Percentiles rank a stretch among this genome's conserved stretches.
Conservation (phyloP, 2,329 filamentous ascomycete genomes). For the Fusarium sp. region DNA sequence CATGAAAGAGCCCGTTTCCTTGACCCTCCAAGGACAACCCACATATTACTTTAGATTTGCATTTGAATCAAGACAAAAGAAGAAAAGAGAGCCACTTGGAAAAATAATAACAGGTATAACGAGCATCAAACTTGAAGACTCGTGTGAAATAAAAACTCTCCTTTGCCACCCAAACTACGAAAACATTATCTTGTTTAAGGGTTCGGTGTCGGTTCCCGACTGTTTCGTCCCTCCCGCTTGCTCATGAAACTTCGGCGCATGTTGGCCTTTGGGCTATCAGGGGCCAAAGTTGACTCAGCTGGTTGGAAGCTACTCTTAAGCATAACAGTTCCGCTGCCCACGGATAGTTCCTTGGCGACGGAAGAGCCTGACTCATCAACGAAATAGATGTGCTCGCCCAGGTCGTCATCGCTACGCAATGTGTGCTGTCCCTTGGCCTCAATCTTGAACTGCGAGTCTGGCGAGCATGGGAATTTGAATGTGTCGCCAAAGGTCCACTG, state of each 20-base stretch:
- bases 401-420: slow-evolving; percentile 84
- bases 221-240: slow-evolving; percentile 61
- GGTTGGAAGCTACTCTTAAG: slow-evolving; percentile 79
- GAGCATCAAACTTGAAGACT: slow-evolving; percentile 15
- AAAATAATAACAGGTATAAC: slow-evolving; percentile 20
- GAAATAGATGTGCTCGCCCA: slow-evolving; percentile 91
- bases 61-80: slow-evolving; percentile 31
- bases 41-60: slow-evolving; percentile 34
- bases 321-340: slow-evolving; percentile 79
- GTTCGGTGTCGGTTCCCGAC: slow-evolving; percentile 61
- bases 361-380: slow-evolving; percentile 82
- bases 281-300: slow-evolving; percentile 59
- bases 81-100: slow-evolving; percentile 7
- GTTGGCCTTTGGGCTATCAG: slow-evolving; percentile 62
- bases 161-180: background rate
- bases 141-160: slow-evolving; percentile 5
- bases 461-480: slow-evolving; percentile 81
- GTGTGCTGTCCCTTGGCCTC: slow-evolving; percentile 87
- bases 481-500: slow-evolving; percentile 80
- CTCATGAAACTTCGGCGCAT: slow-evolving; percentile 68
- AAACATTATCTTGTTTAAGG: slow-evolving; percentile 37
- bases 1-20: slow-evolving; percentile 23
- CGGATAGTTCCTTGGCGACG: slow-evolving; percentile 78
- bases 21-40: slow-evolving; percentile 7
- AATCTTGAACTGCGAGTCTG: slow-evolving; percentile 88